Percentiles rank a stretch among this genome's conserved stretches.
These are phyloP conservation scores for Kwoniella pini DNA, from an alignment of 768 basidiomycete species.

Conservation along the genomic window DNA sequence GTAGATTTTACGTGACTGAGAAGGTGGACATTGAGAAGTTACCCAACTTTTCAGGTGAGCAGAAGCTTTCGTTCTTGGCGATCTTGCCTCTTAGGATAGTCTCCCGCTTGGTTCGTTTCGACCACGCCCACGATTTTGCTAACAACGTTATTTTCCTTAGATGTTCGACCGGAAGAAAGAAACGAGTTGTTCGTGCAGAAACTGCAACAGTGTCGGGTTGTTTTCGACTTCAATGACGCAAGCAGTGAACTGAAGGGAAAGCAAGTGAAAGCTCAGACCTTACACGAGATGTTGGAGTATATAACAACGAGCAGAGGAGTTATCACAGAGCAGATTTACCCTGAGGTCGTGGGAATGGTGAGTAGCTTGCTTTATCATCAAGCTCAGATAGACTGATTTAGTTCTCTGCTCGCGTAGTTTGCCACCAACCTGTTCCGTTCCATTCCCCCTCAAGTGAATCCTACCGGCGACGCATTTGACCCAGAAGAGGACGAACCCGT, in stretches of 20 bases:
- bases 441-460: constrained; percentile 99
- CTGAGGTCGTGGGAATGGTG: constrained; percentile 98
- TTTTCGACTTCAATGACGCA: constrained; percentile 99
- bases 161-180: constrained; percentile 83
- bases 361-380: constrained; percentile 41
- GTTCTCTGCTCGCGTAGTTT: constrained; percentile 67
- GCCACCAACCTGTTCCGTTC: constrained; percentile 97
- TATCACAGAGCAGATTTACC: constrained; percentile 96
- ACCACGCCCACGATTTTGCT: too few species aligned
- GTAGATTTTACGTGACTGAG: constrained; percentile 92
- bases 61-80: not conserved
- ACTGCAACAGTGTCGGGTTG: constrained; percentile 89
- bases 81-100: too few species aligned
- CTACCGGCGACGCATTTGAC: constrained; percentile 96
- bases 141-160: constrained; percentile 57
- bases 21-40: constrained; percentile 94
- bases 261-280: constrained; percentile 95
- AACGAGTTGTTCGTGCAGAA: constrained; percentile 90
- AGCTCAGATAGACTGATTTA: too few species aligned
- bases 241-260: constrained; percentile 94
- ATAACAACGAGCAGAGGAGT: constrained; percentile 95
- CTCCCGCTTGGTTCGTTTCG: too few species aligned
- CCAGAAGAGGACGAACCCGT: constrained; percentile 99
- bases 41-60: constrained; percentile 68
- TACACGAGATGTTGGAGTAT: constrained; percentile 98